Percentiles rank a stretch among this genome's conserved stretches.
Evolutionary conservation across 805 yeast genomes (phyloP).

Genomic region (Lachancea nothofagi): DNA sequence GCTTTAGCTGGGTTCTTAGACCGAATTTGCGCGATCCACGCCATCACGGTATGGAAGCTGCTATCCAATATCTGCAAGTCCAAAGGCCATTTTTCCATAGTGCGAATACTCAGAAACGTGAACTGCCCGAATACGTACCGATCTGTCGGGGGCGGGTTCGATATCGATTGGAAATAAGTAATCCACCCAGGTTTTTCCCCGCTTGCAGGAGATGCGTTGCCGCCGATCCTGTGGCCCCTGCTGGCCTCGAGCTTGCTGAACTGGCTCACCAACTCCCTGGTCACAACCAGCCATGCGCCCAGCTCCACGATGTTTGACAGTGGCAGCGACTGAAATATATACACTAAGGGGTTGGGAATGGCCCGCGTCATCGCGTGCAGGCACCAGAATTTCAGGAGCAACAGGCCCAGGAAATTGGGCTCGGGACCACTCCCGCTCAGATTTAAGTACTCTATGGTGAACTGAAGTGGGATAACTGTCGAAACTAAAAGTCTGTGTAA

Average conservation of each 20-base stretch:
- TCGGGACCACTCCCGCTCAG: conserved; percentile 1
- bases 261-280: conserved; percentile 7
- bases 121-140: conserved; percentile 9
- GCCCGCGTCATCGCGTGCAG: conserved; percentile 7
- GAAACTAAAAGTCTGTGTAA: conserved; percentile 12
- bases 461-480: conserved; percentile 21
- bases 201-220: neutral
- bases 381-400: conserved; percentile 13
- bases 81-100: conserved; percentile 10
- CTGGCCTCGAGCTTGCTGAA: neutral
- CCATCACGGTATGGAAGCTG: conserved; percentile 3
- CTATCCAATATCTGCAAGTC: conserved; percentile 5
- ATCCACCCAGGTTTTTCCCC: conserved; percentile 1
- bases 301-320: conserved; percentile 9
- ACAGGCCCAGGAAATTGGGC: neutral
- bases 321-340: conserved; percentile 9
- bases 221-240: neutral
- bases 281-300: conserved; percentile 6
- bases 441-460: conserved; percentile 20
- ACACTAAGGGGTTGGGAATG: conserved; percentile 9
- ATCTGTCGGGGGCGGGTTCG: conserved; percentile 3
- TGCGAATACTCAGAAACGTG: neutral
- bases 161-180: conserved; percentile 1
- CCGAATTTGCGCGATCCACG: conserved; percentile 4
- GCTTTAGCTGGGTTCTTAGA: neutral